Evolutionary conservation across 345 rosid species (phyloP).

Genomic region (Conringia planisiliqua): DNA sequence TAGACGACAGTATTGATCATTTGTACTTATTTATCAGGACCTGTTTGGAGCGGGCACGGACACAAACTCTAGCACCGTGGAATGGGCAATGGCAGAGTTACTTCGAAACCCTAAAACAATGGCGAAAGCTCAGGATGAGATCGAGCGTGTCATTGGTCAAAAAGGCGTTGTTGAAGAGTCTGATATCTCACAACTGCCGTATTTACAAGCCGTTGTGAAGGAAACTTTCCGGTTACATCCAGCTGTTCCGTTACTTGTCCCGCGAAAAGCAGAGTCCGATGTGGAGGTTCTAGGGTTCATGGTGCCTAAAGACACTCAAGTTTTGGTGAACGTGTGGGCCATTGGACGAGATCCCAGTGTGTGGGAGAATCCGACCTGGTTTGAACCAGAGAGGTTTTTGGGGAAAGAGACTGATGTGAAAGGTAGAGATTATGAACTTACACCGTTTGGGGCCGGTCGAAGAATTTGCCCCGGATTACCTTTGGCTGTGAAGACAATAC

Average conservation of each 20-base stretch:
- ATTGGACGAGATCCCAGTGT: constrained; percentile 37
- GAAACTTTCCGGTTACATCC: constrained; percentile 49
- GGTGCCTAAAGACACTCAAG: constrained; percentile 34
- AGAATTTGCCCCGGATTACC: background rate
- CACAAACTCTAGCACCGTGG: constrained; percentile 37
- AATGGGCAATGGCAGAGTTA: constrained; percentile 39
- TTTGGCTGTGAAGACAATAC: background rate
- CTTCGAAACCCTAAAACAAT: constrained; percentile 18
- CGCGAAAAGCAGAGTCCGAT: constrained; percentile 26
- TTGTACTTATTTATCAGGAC: constrained; percentile 31
- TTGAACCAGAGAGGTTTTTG: constrained; percentile 37
- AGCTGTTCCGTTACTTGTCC: constrained; percentile 35
- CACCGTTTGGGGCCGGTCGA: background rate
- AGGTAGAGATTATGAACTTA: background rate
- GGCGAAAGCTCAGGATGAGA: constrained; percentile 26
- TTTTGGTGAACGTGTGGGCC: constrained; percentile 38
- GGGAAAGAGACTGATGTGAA: background rate
- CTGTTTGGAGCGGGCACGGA: constrained; percentile 23
- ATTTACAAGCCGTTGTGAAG: constrained; percentile 39
- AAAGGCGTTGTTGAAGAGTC: constrained; percentile 33
- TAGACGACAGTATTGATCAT: background rate
- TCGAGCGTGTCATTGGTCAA: constrained; percentile 28
- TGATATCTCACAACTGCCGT: constrained; percentile 27
- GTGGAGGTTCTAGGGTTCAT: constrained; percentile 28
- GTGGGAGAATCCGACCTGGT: constrained; percentile 32